phyloP scores from a whole-genome alignment of 1,139 yeast genomes.

The Lodderomyces orthopsilosis region DNA sequence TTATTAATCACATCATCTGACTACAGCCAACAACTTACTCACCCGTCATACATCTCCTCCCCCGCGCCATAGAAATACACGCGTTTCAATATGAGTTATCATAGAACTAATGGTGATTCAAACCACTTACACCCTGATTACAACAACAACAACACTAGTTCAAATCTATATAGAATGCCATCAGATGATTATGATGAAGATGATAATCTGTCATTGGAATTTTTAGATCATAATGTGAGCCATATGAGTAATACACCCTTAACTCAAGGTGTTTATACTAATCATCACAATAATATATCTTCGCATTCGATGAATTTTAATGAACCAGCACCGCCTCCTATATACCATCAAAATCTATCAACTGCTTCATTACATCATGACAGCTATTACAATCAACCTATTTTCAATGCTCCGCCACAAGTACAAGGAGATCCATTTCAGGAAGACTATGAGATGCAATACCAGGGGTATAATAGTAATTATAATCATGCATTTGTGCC shows the following conservation, averaged over 20 bases:
- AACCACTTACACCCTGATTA: constrained; percentile 8
- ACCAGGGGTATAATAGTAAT: constrained; percentile 21
- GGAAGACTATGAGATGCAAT: constrained; percentile 28
- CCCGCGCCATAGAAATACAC: too few species aligned
- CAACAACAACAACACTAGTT: constrained; percentile 1
- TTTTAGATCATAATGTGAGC: constrained; percentile 7
- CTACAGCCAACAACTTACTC: too few species aligned
- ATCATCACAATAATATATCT: constrained; percentile 13
- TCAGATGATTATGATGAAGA: constrained; percentile 8
- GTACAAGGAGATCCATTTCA: constrained; percentile 16
- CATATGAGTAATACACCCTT: constrained; percentile 15
- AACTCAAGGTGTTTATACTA: constrained; percentile 17
- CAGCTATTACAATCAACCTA: constrained; percentile 24
- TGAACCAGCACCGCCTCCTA: constrained; percentile 37
- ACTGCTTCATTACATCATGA: constrained; percentile 12
- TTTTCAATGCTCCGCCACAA: constrained; percentile 19
- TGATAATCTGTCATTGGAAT: constrained; percentile 11
- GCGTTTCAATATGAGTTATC: background rate
- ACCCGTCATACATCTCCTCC: too few species aligned
- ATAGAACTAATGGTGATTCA: constrained; percentile 7
- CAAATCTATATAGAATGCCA: constrained; percentile 9
- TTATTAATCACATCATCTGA: too few species aligned
- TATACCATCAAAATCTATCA: constrained; percentile 16
- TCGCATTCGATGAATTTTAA: constrained; percentile 30
- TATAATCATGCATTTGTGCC: constrained; percentile 46